These are phyloP conservation scores for Gnetum montanum DNA, from an alignment of 75 land plant species.

Conservation along the genomic window DNA sequence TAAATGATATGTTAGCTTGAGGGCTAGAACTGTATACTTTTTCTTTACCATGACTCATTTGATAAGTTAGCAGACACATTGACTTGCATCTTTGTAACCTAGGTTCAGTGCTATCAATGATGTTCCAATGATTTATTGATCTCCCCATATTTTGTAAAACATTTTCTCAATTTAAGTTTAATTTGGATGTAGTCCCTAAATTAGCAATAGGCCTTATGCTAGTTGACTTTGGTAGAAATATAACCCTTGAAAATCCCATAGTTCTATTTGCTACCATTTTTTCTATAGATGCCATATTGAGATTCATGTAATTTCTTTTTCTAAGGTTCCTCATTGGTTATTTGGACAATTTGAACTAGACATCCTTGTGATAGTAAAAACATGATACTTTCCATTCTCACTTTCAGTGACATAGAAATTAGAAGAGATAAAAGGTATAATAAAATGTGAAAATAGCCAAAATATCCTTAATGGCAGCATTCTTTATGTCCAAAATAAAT, in stretches of 20 bases:
- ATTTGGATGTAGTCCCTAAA: constrained; percentile 44
- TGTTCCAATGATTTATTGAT: background rate
- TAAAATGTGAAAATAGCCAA: constrained; percentile 69
- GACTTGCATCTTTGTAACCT: background rate
- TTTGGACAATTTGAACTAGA: constrained; percentile 54
- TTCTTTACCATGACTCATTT: no score
- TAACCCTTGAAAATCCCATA: constrained; percentile 73
- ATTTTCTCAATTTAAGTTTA: background rate
- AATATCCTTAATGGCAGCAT: constrained; percentile 58
- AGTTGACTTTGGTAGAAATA: constrained; percentile 66
- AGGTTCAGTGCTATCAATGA: background rate
- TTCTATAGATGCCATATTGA: constrained; percentile 23
- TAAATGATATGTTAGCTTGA: constrained; percentile 2
- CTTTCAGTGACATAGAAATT: constrained; percentile 94
- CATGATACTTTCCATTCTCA: constrained; percentile 58
- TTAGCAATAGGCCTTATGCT: constrained; percentile 66
- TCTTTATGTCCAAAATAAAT: constrained; percentile 5
- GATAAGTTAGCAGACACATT: background rate
- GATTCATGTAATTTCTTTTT: constrained; percentile 17
- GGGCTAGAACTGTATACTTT: constrained; percentile 4
- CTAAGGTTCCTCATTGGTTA: constrained; percentile 23
- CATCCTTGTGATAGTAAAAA: constrained; percentile 65
- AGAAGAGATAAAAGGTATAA: constrained; percentile 60
- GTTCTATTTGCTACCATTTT: constrained; percentile 34
- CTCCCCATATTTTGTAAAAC: background rate